Percentiles rank a stretch among this genome's conserved stretches.
phyloP scores from a whole-genome alignment of 768 basidiomycete species.

The Lactarius pseudohatsudake region DNA sequence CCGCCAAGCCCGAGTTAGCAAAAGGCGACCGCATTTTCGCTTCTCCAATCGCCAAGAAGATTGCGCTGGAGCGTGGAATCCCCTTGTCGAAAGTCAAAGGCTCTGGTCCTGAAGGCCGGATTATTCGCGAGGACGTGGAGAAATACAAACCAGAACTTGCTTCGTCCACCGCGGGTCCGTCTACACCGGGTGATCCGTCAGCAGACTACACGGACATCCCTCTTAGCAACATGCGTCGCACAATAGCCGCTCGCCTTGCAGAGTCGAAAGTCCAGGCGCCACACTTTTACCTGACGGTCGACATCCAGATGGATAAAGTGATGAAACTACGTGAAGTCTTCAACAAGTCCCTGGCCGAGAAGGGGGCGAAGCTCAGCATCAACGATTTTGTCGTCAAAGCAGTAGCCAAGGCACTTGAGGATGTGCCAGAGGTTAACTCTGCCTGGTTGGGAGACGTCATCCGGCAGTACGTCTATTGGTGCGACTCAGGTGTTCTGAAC shows the following conservation, averaged over 20 bases:
- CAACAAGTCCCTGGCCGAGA: slow-evolving; percentile 85
- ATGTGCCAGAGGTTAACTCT: slow-evolving; percentile 97
- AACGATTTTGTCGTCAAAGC: slow-evolving; percentile 99
- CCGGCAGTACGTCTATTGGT: slow-evolving; percentile 68
- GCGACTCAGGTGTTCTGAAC: neutral
- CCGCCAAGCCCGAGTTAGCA: slow-evolving; percentile 55
- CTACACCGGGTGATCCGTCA: slow-evolving; percentile 47
- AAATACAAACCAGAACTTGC: slow-evolving; percentile 66
- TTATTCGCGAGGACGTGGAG: slow-evolving; percentile 93
- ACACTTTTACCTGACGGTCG: slow-evolving; percentile 94
- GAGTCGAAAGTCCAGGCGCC: slow-evolving; percentile 95
- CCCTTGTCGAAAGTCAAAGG: slow-evolving; percentile 90
- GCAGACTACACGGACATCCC: slow-evolving; percentile 88
- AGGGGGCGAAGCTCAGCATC: slow-evolving; percentile 89
- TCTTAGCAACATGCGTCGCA: slow-evolving; percentile 90
- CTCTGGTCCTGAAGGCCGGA: slow-evolving; percentile 90
- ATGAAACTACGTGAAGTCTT: slow-evolving; percentile 93
- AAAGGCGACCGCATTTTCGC: slow-evolving; percentile 88
- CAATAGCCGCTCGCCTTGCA: slow-evolving; percentile 84
- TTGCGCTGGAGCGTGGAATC: slow-evolving; percentile 91
- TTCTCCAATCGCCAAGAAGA: slow-evolving; percentile 93
- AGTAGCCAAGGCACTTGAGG: slow-evolving; percentile 81
- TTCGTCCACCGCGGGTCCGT: slow-evolving; percentile 46
- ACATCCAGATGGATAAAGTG: slow-evolving; percentile 96
- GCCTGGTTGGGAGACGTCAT: slow-evolving; percentile 97